Conservation (phyloP, 305 asterid species). For the Ruellia speciosa region DNA sequence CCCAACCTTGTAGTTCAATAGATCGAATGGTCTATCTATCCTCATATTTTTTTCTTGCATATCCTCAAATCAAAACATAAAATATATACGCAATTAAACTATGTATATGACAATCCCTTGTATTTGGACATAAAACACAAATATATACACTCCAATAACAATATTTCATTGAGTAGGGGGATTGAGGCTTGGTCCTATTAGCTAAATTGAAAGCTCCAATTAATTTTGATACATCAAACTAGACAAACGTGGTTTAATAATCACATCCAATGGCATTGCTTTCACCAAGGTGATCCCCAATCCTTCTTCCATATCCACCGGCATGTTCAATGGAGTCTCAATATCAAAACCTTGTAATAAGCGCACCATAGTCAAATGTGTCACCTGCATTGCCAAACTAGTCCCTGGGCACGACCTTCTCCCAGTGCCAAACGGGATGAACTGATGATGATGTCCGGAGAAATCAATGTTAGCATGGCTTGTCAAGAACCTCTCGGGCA, state of each 20-base stretch:
- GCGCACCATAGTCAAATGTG: constrained; percentile 38
- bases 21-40: too few relatives aligned
- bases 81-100: too few relatives aligned
- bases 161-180: too few relatives aligned
- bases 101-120: too few relatives aligned
- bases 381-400: constrained; percentile 32
- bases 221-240: constrained; percentile 21
- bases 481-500: constrained; percentile 39
- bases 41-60: too few relatives aligned
- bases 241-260: constrained; percentile 32
- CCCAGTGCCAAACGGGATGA: constrained; percentile 41
- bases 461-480: constrained; percentile 20
- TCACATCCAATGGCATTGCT: constrained; percentile 34
- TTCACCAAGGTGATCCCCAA: constrained; percentile 34
- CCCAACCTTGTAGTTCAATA: too few relatives aligned
- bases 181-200: too few relatives aligned
- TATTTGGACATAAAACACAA: too few relatives aligned
- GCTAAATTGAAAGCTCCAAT: too few relatives aligned
- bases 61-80: too few relatives aligned
- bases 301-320: constrained; percentile 48
- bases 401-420: constrained; percentile 47
- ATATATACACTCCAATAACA: too few relatives aligned
- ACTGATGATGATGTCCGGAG: constrained; percentile 38
- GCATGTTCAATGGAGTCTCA: too few relatives aligned
- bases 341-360: constrained; percentile 50